A percentile compares a stretch with the other conserved stretches of the same genome.
phyloP scores from a whole-genome alignment of 2,329 filamentous ascomycete species.

The Xylariales sp. region DNA sequence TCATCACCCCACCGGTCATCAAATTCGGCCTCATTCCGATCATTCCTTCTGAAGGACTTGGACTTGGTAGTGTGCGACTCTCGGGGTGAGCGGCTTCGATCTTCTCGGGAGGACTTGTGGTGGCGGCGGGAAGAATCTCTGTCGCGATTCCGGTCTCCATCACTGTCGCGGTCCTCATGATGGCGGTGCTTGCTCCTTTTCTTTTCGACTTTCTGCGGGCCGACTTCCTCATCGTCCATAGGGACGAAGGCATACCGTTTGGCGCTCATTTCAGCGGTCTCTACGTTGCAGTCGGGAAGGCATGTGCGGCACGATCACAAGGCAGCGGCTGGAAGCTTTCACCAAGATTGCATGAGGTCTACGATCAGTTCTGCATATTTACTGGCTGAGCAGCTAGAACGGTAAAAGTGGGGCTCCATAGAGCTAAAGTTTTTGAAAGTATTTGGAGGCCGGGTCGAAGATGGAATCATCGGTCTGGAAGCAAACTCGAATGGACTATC shows the following conservation, averaged over 20 bases:
- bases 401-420: neutral
- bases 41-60: constrained; percentile 34
- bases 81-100: constrained; percentile 26
- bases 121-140: neutral
- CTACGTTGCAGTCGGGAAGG: no score
- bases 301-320: no score
- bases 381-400: neutral
- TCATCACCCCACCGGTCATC: constrained; percentile 83
- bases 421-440: no score
- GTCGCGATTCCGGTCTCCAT: constrained; percentile 26
- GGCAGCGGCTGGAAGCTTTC: no score
- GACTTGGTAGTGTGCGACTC: constrained; percentile 23
- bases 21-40: constrained; percentile 47
- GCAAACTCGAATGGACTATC: no score
- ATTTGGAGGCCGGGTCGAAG: no score
- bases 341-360: no score
- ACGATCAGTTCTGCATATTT: no score
- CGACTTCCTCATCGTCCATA: constrained; percentile 62
- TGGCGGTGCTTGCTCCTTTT: constrained; percentile 40
- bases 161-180: constrained; percentile 22
- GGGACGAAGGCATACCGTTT: constrained; percentile 65
- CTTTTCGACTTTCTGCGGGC: constrained; percentile 45
- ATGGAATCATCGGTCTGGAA: no score
- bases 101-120: neutral
- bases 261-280: constrained; percentile 34